phyloP scores from a whole-genome alignment of 2,329 filamentous ascomycete genomes.

The Paramyrothecium roridum region DNA sequence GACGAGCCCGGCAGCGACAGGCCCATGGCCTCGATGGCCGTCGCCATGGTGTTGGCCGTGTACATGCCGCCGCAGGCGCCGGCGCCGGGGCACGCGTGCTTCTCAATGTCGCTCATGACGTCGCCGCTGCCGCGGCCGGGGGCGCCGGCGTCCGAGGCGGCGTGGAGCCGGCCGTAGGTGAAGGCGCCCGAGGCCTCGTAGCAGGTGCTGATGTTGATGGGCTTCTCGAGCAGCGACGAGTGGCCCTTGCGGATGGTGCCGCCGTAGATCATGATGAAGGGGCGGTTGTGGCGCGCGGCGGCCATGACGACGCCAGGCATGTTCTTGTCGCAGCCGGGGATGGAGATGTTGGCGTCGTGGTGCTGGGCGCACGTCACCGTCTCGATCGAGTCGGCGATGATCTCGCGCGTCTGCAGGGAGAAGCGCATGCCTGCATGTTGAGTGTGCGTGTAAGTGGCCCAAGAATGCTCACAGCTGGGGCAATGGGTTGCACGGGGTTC shows the following conservation, averaged over 20 bases:
- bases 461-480: too few species aligned
- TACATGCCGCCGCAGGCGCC: slow-evolving; percentile 84
- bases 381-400: slow-evolving; percentile 93
- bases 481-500: too few species aligned
- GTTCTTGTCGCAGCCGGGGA: slow-evolving; percentile 96
- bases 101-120: slow-evolving; percentile 80
- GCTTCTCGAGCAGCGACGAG: slow-evolving; percentile 69
- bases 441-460: too few species aligned
- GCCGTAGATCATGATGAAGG: slow-evolving; percentile 93
- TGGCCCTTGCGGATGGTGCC: slow-evolving; percentile 89
- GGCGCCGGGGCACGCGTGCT: slow-evolving; percentile 61
- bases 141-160: slow-evolving; percentile 58
- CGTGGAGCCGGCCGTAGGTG: slow-evolving; percentile 72
- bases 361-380: slow-evolving; percentile 88
- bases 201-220: slow-evolving; percentile 84
- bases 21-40: slow-evolving; percentile 86
- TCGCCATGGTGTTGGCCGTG: slow-evolving; percentile 90
- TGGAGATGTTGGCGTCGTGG: slow-evolving; percentile 89
- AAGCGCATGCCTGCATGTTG: slow-evolving; percentile 75
- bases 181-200: slow-evolving; percentile 86
- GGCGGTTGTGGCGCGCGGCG: slow-evolving; percentile 85
- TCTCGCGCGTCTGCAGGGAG: slow-evolving; percentile 83
- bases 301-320: slow-evolving; percentile 94
- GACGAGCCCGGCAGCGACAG: slow-evolving; percentile 79
- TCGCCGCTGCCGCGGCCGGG: slow-evolving; percentile 68